Evolutionary conservation across 2,329 filamentous ascomycete genomes (phyloP), one percentile per base, ranked within the genome.

Genomic region (Dactylellina cionopaga): DNA sequence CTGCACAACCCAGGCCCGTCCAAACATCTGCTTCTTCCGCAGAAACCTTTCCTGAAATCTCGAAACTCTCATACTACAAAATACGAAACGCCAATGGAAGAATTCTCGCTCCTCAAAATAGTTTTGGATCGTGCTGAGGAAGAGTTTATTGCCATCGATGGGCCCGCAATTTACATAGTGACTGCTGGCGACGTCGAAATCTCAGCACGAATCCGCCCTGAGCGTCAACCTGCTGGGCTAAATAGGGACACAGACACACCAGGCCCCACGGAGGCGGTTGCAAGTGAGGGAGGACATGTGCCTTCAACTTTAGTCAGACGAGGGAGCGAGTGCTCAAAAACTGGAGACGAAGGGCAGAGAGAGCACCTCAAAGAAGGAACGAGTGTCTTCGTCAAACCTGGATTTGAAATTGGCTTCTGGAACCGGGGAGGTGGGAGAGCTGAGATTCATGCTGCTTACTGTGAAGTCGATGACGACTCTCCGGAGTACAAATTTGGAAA

Each of bases 271-370:
- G 60, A 65, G 19, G 29, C 60, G 5, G 60, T 65, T 7, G 60
- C 60, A n/a, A 65, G 60, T 19, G 60, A 65, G 39, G 60, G 60
- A 6, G 60, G 60, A 1, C 60, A 65, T 56, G 49, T 65, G n/a
- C 60, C 60, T 6, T 24, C 19, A 9, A 51, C 25, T 4, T 17
- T 65, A 13, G 27, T 37, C 10, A 44, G 60, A 55, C 60, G 60
- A 11, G 60, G 60, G 11, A 65, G 60, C 13, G 60, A 65, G 19
- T 65, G 60, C 33, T 65, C 60, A 3, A 65, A 51, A 54, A 65
- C 60, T 2, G 60, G 60, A 6, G 60, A 65, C 17, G 60, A 56
- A 17, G 60, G 60, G 3, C 60, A 65, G 27, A 55, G 37, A 31
- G 60, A 65, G 29, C 49, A 56, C 13, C 29, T 65, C 17, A 65